Percentiles rank a stretch among this genome's conserved stretches.
phyloP scores from a whole-genome alignment of 192 early-diverging fungal genomes.

The Entomortierella chlamydospora region DNA sequence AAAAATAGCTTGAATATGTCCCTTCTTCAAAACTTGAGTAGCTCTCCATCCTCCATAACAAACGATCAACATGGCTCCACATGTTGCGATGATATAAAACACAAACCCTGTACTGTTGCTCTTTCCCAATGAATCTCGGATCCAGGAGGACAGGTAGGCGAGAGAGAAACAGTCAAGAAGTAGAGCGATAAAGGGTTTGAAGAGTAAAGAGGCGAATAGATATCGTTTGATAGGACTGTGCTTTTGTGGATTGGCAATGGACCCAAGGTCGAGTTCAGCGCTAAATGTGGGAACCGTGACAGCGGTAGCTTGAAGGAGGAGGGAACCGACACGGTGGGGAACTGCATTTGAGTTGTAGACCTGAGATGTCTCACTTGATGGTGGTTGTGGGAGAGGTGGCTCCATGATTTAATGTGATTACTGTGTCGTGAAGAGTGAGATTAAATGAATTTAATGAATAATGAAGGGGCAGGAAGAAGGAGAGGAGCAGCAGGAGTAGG shows the following conservation, averaged over 20 bases:
- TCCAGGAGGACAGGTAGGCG: slow-evolving; percentile 22
- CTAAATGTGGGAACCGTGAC: slow-evolving; percentile 39
- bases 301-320: slow-evolving; percentile 19
- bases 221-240: slow-evolving; percentile 38
- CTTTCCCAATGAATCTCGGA: slow-evolving; percentile 16
- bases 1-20: slow-evolving; percentile 44
- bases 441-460: background rate
- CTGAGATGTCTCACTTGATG: slow-evolving; percentile 13
- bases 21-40: slow-evolving; percentile 13
- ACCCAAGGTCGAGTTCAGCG: slow-evolving; percentile 36
- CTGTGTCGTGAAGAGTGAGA: background rate
- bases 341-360: slow-evolving; percentile 6
- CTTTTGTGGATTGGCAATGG: slow-evolving; percentile 41
- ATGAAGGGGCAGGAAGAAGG: background rate
- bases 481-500: background rate
- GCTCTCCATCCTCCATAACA: slow-evolving; percentile 40
- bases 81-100: slow-evolving; percentile 28
- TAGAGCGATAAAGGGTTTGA: slow-evolving; percentile 32
- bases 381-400: slow-evolving; percentile 24
- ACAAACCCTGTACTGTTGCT: slow-evolving; percentile 23
- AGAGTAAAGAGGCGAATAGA: slow-evolving; percentile 40
- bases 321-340: slow-evolving; percentile 37
- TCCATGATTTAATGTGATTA: slow-evolving; percentile 9
- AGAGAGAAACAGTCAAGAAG: slow-evolving; percentile 38
- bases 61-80: slow-evolving; percentile 20